A percentile compares a stretch with the other conserved stretches of the same genome.
These are phyloP conservation scores for Erysimum cheiranthoides DNA, from an alignment of 345 rosid genomes.

Conservation along the genomic window DNA sequence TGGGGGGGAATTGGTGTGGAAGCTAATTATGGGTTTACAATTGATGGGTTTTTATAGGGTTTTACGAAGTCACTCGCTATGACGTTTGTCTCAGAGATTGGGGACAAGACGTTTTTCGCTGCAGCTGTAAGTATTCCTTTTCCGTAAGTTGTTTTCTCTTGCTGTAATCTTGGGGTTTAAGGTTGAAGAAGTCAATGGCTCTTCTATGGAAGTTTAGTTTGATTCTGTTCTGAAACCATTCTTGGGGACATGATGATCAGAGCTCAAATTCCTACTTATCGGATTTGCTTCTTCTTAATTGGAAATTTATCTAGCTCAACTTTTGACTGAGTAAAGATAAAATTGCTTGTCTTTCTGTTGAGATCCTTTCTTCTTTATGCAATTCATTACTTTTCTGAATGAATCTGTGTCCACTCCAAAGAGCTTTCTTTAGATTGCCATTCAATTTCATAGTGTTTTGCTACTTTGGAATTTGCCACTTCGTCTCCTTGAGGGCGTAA, in stretches of 20 bases:
- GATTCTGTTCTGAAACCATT: slow-evolving; percentile 1
- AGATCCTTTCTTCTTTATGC: neutral
- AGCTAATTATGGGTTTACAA: slow-evolving; percentile 20
- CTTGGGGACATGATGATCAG: neutral
- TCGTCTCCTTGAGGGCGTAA: slow-evolving; percentile 5
- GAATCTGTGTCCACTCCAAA: neutral
- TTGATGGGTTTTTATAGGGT: slow-evolving; percentile 56
- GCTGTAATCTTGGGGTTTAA: neutral
- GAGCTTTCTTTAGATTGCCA: neutral
- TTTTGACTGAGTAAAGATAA: neutral
- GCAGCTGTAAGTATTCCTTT: slow-evolving; percentile 73
- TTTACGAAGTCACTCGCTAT: slow-evolving; percentile 95
- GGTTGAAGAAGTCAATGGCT: slow-evolving; percentile 7
- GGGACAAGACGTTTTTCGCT: slow-evolving; percentile 98
- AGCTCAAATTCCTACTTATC: neutral
- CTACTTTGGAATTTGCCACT: neutral
- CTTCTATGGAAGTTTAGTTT: neutral
- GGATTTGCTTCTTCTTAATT: neutral
- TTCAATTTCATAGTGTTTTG: neutral
- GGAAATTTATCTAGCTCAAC: neutral
- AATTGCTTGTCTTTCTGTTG: neutral
- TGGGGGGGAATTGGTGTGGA: neutral
- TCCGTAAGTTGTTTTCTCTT: neutral
- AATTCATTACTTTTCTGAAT: neutral
- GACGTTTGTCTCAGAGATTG: slow-evolving; percentile 97